A percentile compares a stretch with the other conserved stretches of the same genome.
phyloP scores from a whole-genome alignment of 2,329 filamentous ascomycete species.

The Anisogramma anomala region DNA sequence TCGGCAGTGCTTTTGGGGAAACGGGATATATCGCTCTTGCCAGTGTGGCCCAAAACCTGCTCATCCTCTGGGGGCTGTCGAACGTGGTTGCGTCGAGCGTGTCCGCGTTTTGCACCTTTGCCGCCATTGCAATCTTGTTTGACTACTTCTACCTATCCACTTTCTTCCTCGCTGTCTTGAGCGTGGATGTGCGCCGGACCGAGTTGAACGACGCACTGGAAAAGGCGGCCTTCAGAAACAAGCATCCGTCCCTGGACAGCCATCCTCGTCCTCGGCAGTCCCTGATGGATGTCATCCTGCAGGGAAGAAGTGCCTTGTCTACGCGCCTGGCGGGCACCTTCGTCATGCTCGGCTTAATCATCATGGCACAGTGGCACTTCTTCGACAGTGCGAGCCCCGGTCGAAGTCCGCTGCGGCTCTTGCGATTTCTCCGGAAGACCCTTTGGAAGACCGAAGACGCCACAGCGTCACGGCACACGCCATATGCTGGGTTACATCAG shows the following conservation, averaged over 20 bases:
- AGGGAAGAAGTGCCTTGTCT: conserved; percentile 54
- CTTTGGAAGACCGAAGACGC: conserved; percentile 21
- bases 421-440: conserved; percentile 23
- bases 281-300: conserved; percentile 51
- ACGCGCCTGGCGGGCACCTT: conserved; percentile 65
- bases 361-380: conserved; percentile 69
- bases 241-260: conserved; percentile 19
- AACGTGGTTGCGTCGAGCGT: conserved; percentile 58
- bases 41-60: conserved; percentile 56
- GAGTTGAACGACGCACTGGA: conserved; percentile 64
- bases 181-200: conserved; percentile 64
- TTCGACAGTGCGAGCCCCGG: conserved; percentile 35
- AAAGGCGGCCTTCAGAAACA: conserved; percentile 37
- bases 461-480: conserved; percentile 24
- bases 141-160: conserved; percentile 71
- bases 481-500: conserved; percentile 55
- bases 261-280: conserved; percentile 30
- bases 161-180: conserved; percentile 69
- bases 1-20: conserved; percentile 63
- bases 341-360: conserved; percentile 59
- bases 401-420: conserved; percentile 3
- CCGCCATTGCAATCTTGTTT: conserved; percentile 61
- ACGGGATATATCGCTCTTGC: conserved; percentile 59
- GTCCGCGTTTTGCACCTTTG: conserved; percentile 64
- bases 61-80: conserved; percentile 55